A percentile compares a stretch with the other conserved stretches of the same genome.
Conservation (phyloP, 2,329 filamentous ascomycete species). For the Penicillium sp. region DNA sequence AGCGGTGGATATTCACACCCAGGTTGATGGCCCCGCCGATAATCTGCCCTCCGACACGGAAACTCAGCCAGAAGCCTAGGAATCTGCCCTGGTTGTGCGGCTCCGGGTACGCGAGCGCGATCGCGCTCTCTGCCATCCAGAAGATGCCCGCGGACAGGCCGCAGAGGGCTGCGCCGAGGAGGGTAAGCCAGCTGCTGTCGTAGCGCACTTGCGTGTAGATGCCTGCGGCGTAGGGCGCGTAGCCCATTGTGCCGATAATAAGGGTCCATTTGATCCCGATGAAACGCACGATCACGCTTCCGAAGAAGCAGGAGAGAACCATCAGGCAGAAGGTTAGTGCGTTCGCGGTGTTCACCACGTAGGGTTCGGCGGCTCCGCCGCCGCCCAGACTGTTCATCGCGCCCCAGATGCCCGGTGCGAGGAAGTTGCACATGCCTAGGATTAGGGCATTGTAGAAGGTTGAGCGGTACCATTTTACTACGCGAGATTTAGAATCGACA, state of each 20-base stretch:
- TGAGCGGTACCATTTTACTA: conserved; percentile 71
- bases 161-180: conserved; percentile 71
- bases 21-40: conserved; percentile 74
- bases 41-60: conserved; percentile 68
- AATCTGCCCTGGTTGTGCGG: conserved; percentile 69
- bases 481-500: not conserved
- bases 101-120: conserved; percentile 74
- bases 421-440: conserved; percentile 72
- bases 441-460: conserved; percentile 76
- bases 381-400: conserved; percentile 76
- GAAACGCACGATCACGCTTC: conserved; percentile 66
- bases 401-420: conserved; percentile 73
- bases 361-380: conserved; percentile 67
- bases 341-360: conserved; percentile 73
- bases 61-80: conserved; percentile 71
- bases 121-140: conserved; percentile 76
- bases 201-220: conserved; percentile 75
- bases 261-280: conserved; percentile 74
- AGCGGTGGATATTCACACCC: conserved; percentile 64
- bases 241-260: conserved; percentile 74
- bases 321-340: conserved; percentile 74
- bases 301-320: conserved; percentile 72
- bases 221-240: conserved; percentile 72
- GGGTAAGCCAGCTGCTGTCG: conserved; percentile 69
- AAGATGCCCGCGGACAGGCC: conserved; percentile 74